phyloP scores from a whole-genome alignment of 176 grass and related monocot species.

The Aegilops sharonensis region DNA sequence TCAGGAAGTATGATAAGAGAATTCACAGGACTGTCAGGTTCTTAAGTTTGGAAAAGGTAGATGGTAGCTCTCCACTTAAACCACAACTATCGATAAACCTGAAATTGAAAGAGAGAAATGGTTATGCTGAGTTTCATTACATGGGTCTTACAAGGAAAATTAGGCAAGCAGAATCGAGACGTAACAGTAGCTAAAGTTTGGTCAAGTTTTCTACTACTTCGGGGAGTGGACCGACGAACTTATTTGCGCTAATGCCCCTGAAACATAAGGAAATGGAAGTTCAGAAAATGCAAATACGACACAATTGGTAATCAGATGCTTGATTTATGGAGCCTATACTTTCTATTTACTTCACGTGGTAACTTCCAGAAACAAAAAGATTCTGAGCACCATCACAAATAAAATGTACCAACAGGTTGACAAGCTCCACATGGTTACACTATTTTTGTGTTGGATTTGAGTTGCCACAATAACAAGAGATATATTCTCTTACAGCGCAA shows the following conservation, averaged over 20 bases:
- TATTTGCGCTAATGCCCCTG: conserved; percentile 38
- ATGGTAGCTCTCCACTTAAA: conserved; percentile 35
- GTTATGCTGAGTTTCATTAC: not conserved
- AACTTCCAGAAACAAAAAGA: not conserved
- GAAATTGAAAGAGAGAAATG: not conserved
- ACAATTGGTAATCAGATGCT: not conserved
- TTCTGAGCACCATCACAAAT: not conserved
- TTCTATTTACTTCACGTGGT: too few relatives aligned
- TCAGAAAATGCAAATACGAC: not conserved
- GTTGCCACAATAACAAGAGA: not conserved
- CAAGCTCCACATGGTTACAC: not conserved
- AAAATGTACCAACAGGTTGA: not conserved
- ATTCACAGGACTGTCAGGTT: conserved; percentile 26
- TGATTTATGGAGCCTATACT: not conserved
- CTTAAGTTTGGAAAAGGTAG: conserved; percentile 37
- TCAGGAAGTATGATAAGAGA: not conserved
- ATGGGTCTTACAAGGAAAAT: not conserved
- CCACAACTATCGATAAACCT: conserved; percentile 52
- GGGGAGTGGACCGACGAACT: conserved; percentile 47
- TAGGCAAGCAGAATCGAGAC: not conserved
- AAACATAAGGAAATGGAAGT: not conserved
- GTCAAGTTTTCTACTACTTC: conserved; percentile 43
- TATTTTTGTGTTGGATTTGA: not conserved
- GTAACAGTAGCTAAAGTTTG: conserved; percentile 36
- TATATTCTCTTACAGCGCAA: conserved; percentile 19